Base-by-base conservation (phyloP, 2,329 filamentous ascomycete species). In the Diplodia sapinea region DNA sequence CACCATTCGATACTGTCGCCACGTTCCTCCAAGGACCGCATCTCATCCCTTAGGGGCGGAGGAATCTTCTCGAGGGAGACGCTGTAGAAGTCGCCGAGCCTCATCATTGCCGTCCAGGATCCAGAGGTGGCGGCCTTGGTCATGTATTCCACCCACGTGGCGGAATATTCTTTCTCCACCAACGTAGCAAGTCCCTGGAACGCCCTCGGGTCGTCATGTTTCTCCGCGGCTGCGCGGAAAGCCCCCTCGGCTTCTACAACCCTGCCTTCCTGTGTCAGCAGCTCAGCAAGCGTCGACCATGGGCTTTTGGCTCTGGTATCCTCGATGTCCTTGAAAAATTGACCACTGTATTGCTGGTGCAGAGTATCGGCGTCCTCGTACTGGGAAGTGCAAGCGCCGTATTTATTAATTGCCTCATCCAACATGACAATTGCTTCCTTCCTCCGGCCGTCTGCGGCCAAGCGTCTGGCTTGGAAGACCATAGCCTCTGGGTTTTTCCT, bases 111-210 rank as follows among this genome's bases (percentile, higher is more conserved):
- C 80, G 65, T 76, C 75, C 7, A 72, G 67, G 61, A 81, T 76
- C 1, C 79, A 77, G 6, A 77, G 78, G 12, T 76, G 3, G 81
- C 82, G 2, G 82, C 81, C 74, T 83, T 83, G 40, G 74, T 82
- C 64, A 79, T 79, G 69, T 79, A 78, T 67, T 77, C 77, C 9
- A 83, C 72, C 82, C 82, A 83, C 2, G 75, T 71, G 38, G 71
- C 71, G 17, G 74, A 78, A 31, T 71, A 68, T 33, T 70, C 69
- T 2, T 74, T 9, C 1, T 17, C 29, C 1, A 8, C 17, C 5
- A 3, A 26, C 4, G 71, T 68, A 1, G 79, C 74, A 9, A 79
- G 76, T 55, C 77, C 73, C 66, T 77, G 80, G 70, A 77, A 81
- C 0, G 79, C 77, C n/a, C 77, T 71, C 0, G 82, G 81, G 65